Evolutionary conservation across 2,329 filamentous ascomycete species (phyloP), one percentile per base, ranked within the genome.

Genomic region (Fusarium anguioides): DNA sequence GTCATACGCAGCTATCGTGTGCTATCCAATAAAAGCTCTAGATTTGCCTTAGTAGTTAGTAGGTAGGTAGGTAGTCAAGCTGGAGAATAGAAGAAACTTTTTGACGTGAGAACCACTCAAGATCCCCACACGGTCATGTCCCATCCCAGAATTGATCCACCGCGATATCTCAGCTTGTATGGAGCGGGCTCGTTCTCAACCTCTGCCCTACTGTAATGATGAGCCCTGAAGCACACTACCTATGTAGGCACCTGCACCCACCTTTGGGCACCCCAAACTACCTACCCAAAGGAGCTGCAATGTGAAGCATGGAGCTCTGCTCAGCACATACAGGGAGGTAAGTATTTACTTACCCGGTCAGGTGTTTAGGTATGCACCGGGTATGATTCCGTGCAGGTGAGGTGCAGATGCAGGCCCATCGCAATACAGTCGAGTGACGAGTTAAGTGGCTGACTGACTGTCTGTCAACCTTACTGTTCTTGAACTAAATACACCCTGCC

Each of bases 331-430:
- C n/a, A 36, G 17, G 21, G 49, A 18, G 49, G 52, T 41, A 41
- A 23, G 26, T 35, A 10, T 18, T 18, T 29, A 39, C 33, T 39
- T 50, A 50, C 47, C 44, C 47, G 29, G 35, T 23, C 45, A 51
- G 37, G 31, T 18, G 51, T 31, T 37, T 44, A 46, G 53, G 54
- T 40, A 52, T 51, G 59, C 45, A 35, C 49, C 47, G 53, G 53
- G 51, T 46, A 60, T 45, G 59, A 17, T 64, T 60, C 59, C 59
- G 54, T 68, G 41, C 53, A 55, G 52, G 40, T 36, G 36, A 37
- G 52, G 50, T 39, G 18, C 57, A 57, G 46, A 17, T 31, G 27
- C 50, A 39, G 18, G 54, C 35, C 36, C 41, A 58, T 36, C 23
- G 26, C 41, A 42, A 21, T 17, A 9, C 24, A 26, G 24, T 26